Base-by-base conservation (phyloP, 108 stramenopile genomes). In the Stephanodiscus triporus region DNA sequence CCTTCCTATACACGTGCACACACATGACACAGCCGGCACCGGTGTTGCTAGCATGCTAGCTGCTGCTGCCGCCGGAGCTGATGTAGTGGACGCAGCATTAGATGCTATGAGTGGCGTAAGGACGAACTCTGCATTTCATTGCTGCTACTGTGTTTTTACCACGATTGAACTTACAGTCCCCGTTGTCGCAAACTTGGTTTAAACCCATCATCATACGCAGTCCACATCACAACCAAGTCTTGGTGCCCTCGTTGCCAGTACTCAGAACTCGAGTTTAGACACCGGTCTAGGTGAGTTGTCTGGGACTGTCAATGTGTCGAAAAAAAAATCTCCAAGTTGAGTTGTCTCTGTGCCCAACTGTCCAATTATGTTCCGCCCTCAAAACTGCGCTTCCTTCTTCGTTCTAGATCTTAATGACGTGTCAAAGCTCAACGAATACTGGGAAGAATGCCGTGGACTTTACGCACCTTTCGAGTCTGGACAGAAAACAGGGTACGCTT, bases 381-480 rank as follows among this genome's bases (percentile, higher is more conserved):
- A 14, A 45, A 45, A 45, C 14, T 14, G 13, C 16, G 2, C 14
- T 14, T 45, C 14, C 16, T 45, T 45, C 16, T 45, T 45, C 11
- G 0, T 17, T 13, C 53, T 54, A 54, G 73, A 83, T 71, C 69
- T 90, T 29, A 58, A 54, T 16, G 76, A 91, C 62, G 68, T 98
- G 43, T 84, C 84, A 16, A 57, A 77, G 62, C 62, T 96, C 29
- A 95, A 98, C 71, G 90, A 92, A 64, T 98, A 98, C 82, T 98
- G 97, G 97, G 96, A 97, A 76, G 89, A 93, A 68, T 79, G 84
- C 53, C 88, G 99, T 29, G 93, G 92, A 11, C 70, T 97, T 14
- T 99, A 99, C 66, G 95, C 94, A 13, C 97, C 97, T 0, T 99
- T 99, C 59, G 98, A 99, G 76, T 85, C 83, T 49, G 99, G 99